These are phyloP conservation scores for Trichomonas tenax DNA, from an alignment of 208 protist genomes.

Conservation along the genomic window DNA sequence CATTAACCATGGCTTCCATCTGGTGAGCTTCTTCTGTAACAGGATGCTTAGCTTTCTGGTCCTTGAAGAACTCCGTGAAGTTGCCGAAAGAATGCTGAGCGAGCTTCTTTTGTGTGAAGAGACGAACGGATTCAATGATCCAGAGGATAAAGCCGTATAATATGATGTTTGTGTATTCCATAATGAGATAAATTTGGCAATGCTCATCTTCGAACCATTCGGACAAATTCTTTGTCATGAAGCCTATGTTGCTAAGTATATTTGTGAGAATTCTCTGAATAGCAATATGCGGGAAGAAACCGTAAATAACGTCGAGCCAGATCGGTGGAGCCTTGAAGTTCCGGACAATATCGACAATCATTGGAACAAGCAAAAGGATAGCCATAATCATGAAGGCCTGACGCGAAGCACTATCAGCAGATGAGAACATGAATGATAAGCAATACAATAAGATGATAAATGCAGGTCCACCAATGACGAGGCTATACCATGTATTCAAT, in stretches of 20 bases:
- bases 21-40: background rate
- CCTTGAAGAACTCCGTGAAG: background rate
- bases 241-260: background rate
- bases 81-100: background rate
- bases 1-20: background rate
- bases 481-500: background rate
- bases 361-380: background rate
- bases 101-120: background rate
- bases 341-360: background rate
- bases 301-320: background rate
- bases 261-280: background rate
- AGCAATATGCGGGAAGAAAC: background rate
- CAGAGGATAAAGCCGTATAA: background rate
- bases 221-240: background rate
- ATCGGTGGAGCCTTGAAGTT: background rate
- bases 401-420: background rate
- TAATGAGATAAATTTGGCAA: background rate
- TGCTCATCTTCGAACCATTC: background rate
- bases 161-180: background rate
- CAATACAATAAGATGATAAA: background rate
- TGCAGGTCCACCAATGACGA: background rate
- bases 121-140: background rate
- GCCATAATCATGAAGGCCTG: background rate
- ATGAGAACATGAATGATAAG: background rate
- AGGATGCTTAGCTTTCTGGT: background rate